These are phyloP conservation scores for Neonothopanus nambi DNA, from an alignment of 1,284 basidiomycete genomes.

Conservation along the genomic window DNA sequence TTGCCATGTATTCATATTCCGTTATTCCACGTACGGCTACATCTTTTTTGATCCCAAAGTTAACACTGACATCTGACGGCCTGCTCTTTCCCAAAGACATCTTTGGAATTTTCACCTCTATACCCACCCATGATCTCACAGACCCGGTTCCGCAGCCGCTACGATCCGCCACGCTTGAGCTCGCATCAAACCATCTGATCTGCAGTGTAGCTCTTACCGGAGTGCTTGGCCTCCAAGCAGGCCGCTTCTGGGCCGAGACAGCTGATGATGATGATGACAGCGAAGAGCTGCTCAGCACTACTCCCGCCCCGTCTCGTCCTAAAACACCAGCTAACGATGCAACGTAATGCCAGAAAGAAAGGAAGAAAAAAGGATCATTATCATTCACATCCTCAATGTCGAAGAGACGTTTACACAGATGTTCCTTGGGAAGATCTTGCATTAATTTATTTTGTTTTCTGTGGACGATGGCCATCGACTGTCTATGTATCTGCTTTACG, in stretches of 20 bases:
- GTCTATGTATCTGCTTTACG: too few species aligned
- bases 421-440: too few species aligned
- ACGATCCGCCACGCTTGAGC: slow-evolving; percentile 62
- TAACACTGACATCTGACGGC: slow-evolving; percentile 8
- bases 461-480: too few species aligned
- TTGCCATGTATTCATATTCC: slow-evolving; percentile 67
- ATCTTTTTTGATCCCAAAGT: slow-evolving; percentile 9
- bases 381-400: too few species aligned
- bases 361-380: too few species aligned
- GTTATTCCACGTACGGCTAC: slow-evolving; percentile 69
- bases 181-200: slow-evolving; percentile 78
- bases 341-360: too few species aligned
- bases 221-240: slow-evolving; percentile 75
- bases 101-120: slow-evolving; percentile 51
- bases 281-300: slow-evolving; percentile 7
- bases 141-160: slow-evolving; percentile 58
- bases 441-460: too few species aligned
- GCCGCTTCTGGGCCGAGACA: slow-evolving; percentile 77
- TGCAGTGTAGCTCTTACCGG: slow-evolving; percentile 83
- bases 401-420: too few species aligned
- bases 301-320: slow-evolving; percentile 27
- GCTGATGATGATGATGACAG: slow-evolving; percentile 49
- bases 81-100: slow-evolving; percentile 44
- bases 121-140: slow-evolving; percentile 47
- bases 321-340: slow-evolving; percentile 29